phyloP scores from a whole-genome alignment of 2,329 filamentous ascomycete genomes.

The Aureobasidium sp. region DNA sequence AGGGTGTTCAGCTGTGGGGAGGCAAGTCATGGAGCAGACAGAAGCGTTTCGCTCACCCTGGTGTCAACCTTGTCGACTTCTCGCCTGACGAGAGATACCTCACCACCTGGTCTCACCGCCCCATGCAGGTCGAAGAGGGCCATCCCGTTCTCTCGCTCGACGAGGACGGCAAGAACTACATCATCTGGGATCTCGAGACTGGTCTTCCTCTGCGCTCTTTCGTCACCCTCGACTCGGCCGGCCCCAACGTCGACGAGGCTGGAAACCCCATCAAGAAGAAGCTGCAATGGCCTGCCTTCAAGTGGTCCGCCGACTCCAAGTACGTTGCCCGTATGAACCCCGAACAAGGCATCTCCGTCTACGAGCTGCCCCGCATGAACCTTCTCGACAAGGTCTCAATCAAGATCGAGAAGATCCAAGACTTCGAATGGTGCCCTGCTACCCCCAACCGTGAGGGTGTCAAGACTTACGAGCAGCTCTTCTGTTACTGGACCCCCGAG shows the following conservation, averaged over 20 bases:
- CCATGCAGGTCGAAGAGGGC: conserved; percentile 85
- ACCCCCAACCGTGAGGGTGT: conserved; percentile 73
- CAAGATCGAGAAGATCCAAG: conserved; percentile 93
- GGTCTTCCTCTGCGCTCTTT: conserved; percentile 88
- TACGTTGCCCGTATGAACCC: conserved; percentile 91
- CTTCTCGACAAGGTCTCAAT: conserved; percentile 84
- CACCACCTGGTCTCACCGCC: conserved; percentile 92
- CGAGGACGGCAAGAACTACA: conserved; percentile 98
- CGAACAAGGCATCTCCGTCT: conserved; percentile 82
- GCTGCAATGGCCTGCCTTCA: conserved; percentile 97
- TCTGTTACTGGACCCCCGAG: conserved; percentile 98
- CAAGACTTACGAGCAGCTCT: conserved; percentile 89
- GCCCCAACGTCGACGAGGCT: conserved; percentile 52
- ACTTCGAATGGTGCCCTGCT: conserved; percentile 96
- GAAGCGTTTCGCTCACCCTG: conserved; percentile 89
- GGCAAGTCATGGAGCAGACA: conserved; percentile 83
- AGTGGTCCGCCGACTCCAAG: conserved; percentile 97
- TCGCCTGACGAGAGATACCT: conserved; percentile 89
- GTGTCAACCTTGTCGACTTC: conserved; percentile 92
- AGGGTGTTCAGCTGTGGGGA: conserved; percentile 97
- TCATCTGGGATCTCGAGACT: conserved; percentile 95
- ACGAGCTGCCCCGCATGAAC: conserved; percentile 83
- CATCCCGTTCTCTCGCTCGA: conserved; percentile 69
- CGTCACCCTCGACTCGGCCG: conserved; percentile 74
- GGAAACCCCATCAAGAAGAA: conserved; percentile 74